These are phyloP conservation scores for Rhodotorula sp. DNA, from an alignment of 1,284 basidiomycete species.

Conservation along the genomic window DNA sequence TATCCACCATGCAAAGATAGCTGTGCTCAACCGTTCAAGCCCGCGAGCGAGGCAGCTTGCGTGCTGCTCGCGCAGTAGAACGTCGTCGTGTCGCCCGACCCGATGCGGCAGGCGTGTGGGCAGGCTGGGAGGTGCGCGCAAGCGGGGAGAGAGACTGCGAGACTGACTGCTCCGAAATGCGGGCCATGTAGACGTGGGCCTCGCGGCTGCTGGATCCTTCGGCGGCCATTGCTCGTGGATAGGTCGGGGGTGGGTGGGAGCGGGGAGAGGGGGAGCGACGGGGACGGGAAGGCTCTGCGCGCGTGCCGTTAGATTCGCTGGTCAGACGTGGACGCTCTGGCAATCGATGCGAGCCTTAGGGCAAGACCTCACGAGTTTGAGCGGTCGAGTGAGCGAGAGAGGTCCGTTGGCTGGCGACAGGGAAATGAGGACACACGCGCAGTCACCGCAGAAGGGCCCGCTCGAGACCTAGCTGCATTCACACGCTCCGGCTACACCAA, in stretches of 20 bases:
- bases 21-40: not conserved
- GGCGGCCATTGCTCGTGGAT: slow-evolving; percentile 11
- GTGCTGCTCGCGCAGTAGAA: not conserved
- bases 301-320: not conserved
- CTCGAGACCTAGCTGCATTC: too few species aligned
- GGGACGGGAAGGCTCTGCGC: too few species aligned
- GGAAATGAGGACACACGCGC: too few species aligned
- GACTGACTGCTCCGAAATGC: slow-evolving; percentile 38
- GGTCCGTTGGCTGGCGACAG: too few species aligned
- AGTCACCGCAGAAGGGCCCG: too few species aligned
- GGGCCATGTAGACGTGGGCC: slow-evolving; percentile 39
- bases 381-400: too few species aligned
- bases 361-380: too few species aligned
- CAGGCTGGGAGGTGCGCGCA: not conserved
- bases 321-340: not conserved
- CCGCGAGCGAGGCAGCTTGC: not conserved
- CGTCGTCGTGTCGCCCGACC: slow-evolving; percentile 5
- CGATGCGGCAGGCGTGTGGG: not conserved
- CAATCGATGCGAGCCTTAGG: too few species aligned
- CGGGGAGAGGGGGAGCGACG: not conserved
- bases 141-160: not conserved
- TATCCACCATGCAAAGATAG: not conserved
- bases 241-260: not conserved
- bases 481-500: too few species aligned
- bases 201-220: slow-evolving; percentile 18